Evolutionary conservation across 345 rosid genomes (phyloP), one percentile per base, ranked within the genome.

Genomic region (Excoecaria cochinchinensis): DNA sequence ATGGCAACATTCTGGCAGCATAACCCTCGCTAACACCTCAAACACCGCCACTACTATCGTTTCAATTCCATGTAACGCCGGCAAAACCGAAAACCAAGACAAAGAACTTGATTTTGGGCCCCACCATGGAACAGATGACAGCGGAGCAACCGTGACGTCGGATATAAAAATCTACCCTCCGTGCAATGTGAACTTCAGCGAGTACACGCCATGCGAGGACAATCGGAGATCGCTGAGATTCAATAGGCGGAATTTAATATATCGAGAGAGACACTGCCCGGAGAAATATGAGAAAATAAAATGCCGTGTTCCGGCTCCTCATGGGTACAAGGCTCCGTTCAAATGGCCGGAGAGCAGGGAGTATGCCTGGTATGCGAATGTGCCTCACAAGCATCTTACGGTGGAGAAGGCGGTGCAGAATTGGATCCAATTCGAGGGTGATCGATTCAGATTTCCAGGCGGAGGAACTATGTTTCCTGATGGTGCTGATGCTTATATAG

Each of bases 321-420:
- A 56, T 53, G 84, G 76, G 8, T 84, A 73, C 78, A 76, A 70
- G 76, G 68, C 62, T 63, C 87, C 88, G 31, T 83, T 85, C 74
- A 21, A 57, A 40, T 87, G 90, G 87, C 90, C 88, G 17, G 69
- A 38, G 52, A 80, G 88, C 80, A 58, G 90, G 64, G 83, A 85
- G 50, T 79, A 60, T 31, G 88, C 86, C 10, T 85, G 87, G 87
- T 85, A 80, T 71, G 86, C 77, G 4, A 87, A 87, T 55, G 87
- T 84, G 67, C 90, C 88, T 16, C 87, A 87, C 76, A 80, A 82
- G 63, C 88, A 85, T 24, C 83, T 87, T 1, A 86, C 90, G 21
- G 85, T 82, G 50, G 90, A 85, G 84, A 87, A 87, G 82, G 87
- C 90, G 21, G 87, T 72, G 71, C 88, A 87, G 78, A 87, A 87